These are phyloP conservation scores for Penicillium vulpinum DNA, from an alignment of 2,329 filamentous ascomycete species.

Conservation along the genomic window DNA sequence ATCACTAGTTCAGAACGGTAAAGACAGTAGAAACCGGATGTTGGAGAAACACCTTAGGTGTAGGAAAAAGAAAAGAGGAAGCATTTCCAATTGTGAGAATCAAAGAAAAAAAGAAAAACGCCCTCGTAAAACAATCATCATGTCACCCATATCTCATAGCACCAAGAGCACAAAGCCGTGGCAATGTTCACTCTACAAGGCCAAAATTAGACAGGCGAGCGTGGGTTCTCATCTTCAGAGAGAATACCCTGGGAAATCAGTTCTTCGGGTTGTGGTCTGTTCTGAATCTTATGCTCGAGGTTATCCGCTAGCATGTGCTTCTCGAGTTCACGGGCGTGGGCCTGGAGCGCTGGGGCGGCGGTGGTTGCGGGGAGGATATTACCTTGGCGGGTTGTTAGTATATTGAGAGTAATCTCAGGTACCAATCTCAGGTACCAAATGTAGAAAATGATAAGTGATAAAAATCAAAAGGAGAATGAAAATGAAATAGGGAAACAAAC, in stretches of 20 bases:
- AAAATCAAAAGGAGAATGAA: not conserved
- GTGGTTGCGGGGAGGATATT: constrained; percentile 82
- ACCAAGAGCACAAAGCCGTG: not conserved
- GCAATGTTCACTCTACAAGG: not conserved
- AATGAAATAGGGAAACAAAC: constrained; percentile 52
- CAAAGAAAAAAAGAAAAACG: not conserved
- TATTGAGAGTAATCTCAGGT: not conserved
- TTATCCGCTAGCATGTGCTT: constrained; percentile 85
- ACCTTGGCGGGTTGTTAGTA: constrained; percentile 50
- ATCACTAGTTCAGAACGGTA: constrained; percentile 15
- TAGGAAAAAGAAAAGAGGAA: not conserved
- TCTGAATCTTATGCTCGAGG: constrained; percentile 81
- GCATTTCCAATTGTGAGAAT: not conserved
- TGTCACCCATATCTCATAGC: constrained; percentile 3
- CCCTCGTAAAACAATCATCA: constrained; percentile 3
- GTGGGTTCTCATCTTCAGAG: constrained; percentile 59
- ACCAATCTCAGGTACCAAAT: not conserved
- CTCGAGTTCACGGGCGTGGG: constrained; percentile 79
- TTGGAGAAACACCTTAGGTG: not conserved
- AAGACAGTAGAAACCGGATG: not conserved
- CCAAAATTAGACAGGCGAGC: constrained; percentile 17
- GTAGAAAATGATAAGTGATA: not conserved
- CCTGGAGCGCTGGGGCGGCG: constrained; percentile 76
- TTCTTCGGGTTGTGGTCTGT: constrained; percentile 72
- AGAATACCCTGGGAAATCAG: constrained; percentile 79